Evolutionary conservation across 345 rosid species (phyloP).

Genomic region (Hevea brasiliensis): DNA sequence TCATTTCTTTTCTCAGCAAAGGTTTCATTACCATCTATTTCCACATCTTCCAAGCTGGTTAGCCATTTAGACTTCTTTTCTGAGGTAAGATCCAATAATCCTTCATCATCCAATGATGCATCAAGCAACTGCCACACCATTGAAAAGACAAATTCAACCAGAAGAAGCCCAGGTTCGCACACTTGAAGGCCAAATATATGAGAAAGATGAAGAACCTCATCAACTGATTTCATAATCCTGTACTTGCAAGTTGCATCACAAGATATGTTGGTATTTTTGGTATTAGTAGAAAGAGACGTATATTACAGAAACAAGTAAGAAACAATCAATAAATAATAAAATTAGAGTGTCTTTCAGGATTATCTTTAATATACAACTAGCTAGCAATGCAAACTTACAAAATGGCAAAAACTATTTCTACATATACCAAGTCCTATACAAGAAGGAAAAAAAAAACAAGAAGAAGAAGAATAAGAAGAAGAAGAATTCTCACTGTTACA

Average conservation of each 20-base stretch:
- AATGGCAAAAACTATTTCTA: neutral
- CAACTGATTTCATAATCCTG: conserved; percentile 83
- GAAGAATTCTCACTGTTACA: neutral
- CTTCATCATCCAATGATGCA: conserved; percentile 90
- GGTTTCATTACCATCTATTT: conserved; percentile 52
- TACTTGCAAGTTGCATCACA: conserved; percentile 28
- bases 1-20: conserved; percentile 54
- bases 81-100: conserved; percentile 65
- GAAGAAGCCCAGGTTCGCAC: conserved; percentile 65
- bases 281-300: neutral
- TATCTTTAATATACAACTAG: neutral
- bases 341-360: neutral
- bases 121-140: conserved; percentile 85
- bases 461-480: no score
- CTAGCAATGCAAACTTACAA: neutral
- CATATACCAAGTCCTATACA: neutral
- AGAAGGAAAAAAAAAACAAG: neutral
- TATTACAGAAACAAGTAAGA: conserved; percentile 7
- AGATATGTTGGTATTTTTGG: conserved; percentile 8
- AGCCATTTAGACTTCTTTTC: conserved; percentile 68
- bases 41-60: conserved; percentile 50
- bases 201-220: conserved; percentile 77
- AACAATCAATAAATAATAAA: neutral
- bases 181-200: conserved; percentile 56
- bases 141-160: conserved; percentile 75